Evolutionary conservation across 805 yeast species (phyloP).

Genomic region (Lipomyces japonicus): DNA sequence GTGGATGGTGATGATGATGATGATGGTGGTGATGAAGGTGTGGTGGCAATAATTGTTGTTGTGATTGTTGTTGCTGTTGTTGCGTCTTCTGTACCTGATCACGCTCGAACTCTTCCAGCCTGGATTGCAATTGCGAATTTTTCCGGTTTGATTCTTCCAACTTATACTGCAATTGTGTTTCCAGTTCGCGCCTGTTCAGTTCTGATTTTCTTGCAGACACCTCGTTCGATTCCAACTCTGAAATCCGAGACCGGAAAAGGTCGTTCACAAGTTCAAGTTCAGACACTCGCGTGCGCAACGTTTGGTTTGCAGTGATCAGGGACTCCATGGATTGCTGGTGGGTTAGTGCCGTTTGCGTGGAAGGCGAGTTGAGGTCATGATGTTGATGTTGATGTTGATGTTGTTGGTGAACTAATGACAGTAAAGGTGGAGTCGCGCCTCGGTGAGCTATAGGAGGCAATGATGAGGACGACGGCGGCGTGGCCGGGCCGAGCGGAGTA

Average conservation of each 20-base stretch:
- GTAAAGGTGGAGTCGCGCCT: background rate
- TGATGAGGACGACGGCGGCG: conserved; percentile 17
- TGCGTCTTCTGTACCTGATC: conserved; percentile 17
- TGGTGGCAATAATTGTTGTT: conserved; percentile 2
- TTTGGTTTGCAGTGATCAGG: conserved; percentile 36
- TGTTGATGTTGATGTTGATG: background rate
- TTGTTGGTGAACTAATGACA: background rate
- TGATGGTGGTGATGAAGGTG: background rate
- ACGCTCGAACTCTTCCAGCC: conserved; percentile 23
- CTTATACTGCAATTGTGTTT: conserved; percentile 44
- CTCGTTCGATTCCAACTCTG: conserved; percentile 62
- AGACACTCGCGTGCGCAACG: conserved; percentile 68
- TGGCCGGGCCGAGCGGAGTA: conserved; percentile 19
- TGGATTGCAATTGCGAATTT: conserved; percentile 21
- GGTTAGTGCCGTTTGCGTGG: conserved; percentile 5
- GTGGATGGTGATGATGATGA: conserved; percentile 6
- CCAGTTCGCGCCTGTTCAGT: conserved; percentile 40
- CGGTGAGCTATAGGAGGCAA: conserved; percentile 5
- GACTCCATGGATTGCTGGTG: conserved; percentile 20
- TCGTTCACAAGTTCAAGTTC: conserved; percentile 91
- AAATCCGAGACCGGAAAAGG: conserved; percentile 73
- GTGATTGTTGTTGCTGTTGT: conserved; percentile 14
- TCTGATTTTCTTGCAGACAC: conserved; percentile 37
- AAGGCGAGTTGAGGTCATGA: conserved; percentile 3
- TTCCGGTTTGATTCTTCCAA: conserved; percentile 24